Base-by-base conservation (phyloP, 2,329 filamentous ascomycete genomes). In the Penicillium brevicompactum region DNA sequence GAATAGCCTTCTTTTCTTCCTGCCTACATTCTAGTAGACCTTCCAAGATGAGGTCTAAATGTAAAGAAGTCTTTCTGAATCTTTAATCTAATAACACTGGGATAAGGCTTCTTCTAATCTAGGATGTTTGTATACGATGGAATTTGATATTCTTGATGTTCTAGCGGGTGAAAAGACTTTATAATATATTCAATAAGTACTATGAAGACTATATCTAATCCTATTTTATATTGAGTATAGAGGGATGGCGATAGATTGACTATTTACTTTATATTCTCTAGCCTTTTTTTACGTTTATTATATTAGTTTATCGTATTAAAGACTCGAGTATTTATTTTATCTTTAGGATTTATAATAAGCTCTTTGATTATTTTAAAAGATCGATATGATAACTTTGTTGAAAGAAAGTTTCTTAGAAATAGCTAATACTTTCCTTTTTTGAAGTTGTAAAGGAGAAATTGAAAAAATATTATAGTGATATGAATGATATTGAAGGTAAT, bases 311-410 rank as follows among this genome's bases (percentile, higher is more conserved):
- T 30, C 42, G n/a, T 13, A 44, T 22, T 44, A 44, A 44, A 30
- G 42, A 44, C 42, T 44, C 22, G 22, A 44, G 42, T 44, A 44
- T 44, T 7, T 11, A 44, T 14, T 22, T 44, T 16, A 13, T 44
- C 42, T 44, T 44, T 44, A 44, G 42, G 11, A 57, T 54, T 38
- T 60, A 58, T 7, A 61, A 61, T 30, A 55, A 50, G 40, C 59
- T 61, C n/a, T 57, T 60, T 44, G 38, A 56, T n/a, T 31, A 61
- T 43, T 43, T 61, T 46, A 34, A 61, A 47, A 50, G 38, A 42
- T 54, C 46, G 11, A 57, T 53, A 10, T 13, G 18, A 2, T 40
- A 55, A 51, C 53, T 61, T 38, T 18, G 30, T 30, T 27, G 40
- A 46, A 44, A 44, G 22, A 44, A 44, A 16, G 42, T 44, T 44